Evolutionary conservation across 208 protist species (phyloP).

Genomic region (Novymonas esmeraldas): DNA sequence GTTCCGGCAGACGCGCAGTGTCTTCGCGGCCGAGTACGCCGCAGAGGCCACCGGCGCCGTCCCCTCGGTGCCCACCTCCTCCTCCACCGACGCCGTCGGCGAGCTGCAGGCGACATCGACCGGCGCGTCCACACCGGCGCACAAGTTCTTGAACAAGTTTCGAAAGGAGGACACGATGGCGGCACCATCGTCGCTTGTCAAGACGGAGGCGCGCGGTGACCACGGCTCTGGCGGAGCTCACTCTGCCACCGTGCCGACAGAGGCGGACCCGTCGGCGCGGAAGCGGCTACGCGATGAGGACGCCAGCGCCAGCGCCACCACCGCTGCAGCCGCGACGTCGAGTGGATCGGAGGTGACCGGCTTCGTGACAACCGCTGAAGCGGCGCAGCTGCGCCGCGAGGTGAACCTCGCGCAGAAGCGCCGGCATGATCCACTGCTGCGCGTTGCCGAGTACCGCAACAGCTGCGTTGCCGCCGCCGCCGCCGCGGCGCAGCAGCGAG

Average conservation of each 20-base stretch:
- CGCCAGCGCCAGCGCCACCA: background rate
- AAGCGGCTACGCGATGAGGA: constrained; percentile 8
- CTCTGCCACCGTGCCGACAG: background rate
- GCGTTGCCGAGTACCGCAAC: constrained; percentile 67
- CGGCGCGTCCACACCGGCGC: background rate
- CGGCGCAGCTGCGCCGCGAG: constrained; percentile 60
- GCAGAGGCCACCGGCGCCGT: constrained; percentile 17
- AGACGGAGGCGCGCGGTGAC: background rate
- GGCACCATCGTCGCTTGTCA: background rate
- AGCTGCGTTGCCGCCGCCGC: constrained; percentile 65
- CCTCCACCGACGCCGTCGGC: no score
- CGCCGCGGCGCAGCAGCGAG: constrained; percentile 31
- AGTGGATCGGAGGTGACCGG: constrained; percentile 55
- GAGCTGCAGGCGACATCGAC: no score
- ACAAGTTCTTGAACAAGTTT: constrained; percentile 40
- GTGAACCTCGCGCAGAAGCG: constrained; percentile 70
- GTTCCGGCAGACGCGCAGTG: constrained; percentile 59
- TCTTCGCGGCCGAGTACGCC: constrained; percentile 69
- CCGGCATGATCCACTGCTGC: constrained; percentile 64
- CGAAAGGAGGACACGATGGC: constrained; percentile 19
- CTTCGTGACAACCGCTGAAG: constrained; percentile 55
- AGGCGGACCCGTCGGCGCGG: background rate
- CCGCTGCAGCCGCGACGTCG: background rate
- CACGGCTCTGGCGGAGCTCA: background rate
- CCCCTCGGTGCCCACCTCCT: no score